Conservation (phyloP, 2,329 filamentous ascomycete genomes). For the Botrytis porri region DNA sequence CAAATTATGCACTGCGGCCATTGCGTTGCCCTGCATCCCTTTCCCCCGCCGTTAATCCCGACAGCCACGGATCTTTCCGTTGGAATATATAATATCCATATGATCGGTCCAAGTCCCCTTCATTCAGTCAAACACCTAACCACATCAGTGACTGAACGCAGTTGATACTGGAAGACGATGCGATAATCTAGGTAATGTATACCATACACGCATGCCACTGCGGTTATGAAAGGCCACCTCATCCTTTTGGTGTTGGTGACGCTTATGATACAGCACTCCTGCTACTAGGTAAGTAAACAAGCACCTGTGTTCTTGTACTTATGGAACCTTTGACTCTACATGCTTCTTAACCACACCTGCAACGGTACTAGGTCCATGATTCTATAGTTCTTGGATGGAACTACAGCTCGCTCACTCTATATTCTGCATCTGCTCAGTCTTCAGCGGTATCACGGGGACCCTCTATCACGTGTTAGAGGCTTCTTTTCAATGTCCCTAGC, state of each 20-base stretch:
- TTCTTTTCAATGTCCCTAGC: no score
- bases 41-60: not conserved
- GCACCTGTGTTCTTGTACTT: not conserved
- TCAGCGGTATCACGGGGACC: not conserved
- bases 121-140: not conserved
- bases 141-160: not conserved
- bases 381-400: not conserved
- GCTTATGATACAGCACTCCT: not conserved
- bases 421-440: no score
- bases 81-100: not conserved
- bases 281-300: not conserved
- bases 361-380: not conserved
- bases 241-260: not conserved
- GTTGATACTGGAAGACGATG: not conserved
- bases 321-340: not conserved
- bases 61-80: not conserved
- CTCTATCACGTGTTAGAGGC: accelerated
- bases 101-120: not conserved
- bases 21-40: not conserved
- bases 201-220: not conserved
- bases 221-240: not conserved
- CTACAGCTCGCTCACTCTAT: not conserved
- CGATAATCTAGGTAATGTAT: not conserved
- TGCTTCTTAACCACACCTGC: not conserved
- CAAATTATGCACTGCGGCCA: not conserved